Conservation (phyloP, 1,284 basidiomycete genomes). For the Trametes versicolor region DNA sequence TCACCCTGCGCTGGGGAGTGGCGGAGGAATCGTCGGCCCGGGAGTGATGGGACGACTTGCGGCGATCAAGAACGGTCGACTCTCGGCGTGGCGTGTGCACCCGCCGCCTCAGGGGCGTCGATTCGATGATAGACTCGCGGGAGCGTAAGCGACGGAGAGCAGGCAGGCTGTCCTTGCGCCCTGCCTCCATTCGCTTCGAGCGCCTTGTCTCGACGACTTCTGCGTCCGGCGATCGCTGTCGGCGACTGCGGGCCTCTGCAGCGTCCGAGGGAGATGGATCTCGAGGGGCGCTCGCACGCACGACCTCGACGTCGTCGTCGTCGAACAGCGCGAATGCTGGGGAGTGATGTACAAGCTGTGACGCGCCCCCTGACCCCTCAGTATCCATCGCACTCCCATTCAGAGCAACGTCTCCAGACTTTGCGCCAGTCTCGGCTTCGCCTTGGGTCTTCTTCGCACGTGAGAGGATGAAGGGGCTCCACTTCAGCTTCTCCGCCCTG, state of each 20-base stretch:
- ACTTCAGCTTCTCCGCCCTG: slow-evolving; percentile 89
- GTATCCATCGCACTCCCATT: slow-evolving; percentile 18
- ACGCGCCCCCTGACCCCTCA: slow-evolving; percentile 5
- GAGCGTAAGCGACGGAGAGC: slow-evolving; percentile 41
- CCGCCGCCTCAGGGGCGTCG: slow-evolving; percentile 27
- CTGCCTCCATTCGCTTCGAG: slow-evolving; percentile 26
- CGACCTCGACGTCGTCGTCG: slow-evolving; percentile 41
- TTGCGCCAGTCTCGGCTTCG: slow-evolving; percentile 35
- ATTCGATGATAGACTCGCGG: slow-evolving; percentile 29
- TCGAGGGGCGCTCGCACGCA: slow-evolving; percentile 28
- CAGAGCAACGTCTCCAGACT: slow-evolving; percentile 33
- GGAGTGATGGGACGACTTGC: slow-evolving; percentile 18
- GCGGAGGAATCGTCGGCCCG: slow-evolving; percentile 21
- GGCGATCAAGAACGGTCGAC: slow-evolving; percentile 21
- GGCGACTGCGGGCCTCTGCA: slow-evolving; percentile 11
- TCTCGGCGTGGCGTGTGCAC: slow-evolving; percentile 28
- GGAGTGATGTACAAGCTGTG: slow-evolving; percentile 22
- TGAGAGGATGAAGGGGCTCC: slow-evolving; percentile 91
- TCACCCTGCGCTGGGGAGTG: slow-evolving; percentile 11
- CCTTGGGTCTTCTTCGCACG: slow-evolving; percentile 57
- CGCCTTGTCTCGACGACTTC: slow-evolving; percentile 24
- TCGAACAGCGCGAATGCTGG: slow-evolving; percentile 42
- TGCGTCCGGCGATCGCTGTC: slow-evolving; percentile 23
- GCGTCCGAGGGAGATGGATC: slow-evolving; percentile 18
- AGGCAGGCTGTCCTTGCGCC: slow-evolving; percentile 20